phyloP scores from a whole-genome alignment of 768 basidiomycete genomes.

The Hortiboletus campestris region DNA sequence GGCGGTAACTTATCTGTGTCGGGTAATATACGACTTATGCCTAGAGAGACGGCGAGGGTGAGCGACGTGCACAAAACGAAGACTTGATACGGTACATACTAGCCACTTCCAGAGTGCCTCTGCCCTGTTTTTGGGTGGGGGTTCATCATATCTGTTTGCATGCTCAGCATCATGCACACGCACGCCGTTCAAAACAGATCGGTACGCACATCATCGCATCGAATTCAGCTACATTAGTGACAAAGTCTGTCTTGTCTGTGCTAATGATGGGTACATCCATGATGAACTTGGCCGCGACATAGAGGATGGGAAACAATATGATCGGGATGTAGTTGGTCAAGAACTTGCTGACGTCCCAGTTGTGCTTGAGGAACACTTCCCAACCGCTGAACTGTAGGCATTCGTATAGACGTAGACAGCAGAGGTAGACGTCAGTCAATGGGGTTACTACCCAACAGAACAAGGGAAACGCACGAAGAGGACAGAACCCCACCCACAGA shows the following conservation, averaged over 20 bases:
- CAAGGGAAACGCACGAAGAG: conserved; percentile 33
- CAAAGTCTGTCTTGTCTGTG: conserved; percentile 29
- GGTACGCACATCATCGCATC: conserved; percentile 24
- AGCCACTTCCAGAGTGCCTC: conserved; percentile 32
- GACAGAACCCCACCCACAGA: conserved; percentile 23
- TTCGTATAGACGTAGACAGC: no score
- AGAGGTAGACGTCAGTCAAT: background rate
- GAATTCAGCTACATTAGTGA: conserved; percentile 23
- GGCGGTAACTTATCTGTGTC: no score
- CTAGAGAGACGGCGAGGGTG: background rate
- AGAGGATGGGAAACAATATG: conserved; percentile 47
- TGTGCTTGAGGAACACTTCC: conserved; percentile 36
- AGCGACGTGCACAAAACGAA: background rate
- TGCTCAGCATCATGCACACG: background rate
- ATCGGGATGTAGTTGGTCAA: conserved; percentile 44
- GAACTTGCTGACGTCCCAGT: conserved; percentile 38
- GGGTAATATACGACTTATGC: background rate
- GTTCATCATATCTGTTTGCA: conserved; percentile 25
- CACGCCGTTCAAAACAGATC: background rate
- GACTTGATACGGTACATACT: conserved; percentile 7
- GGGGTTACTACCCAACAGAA: background rate
- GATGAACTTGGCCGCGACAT: conserved; percentile 27
- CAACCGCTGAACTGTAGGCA: conserved; percentile 37
- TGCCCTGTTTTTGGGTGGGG: conserved; percentile 22
- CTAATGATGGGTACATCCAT: conserved; percentile 9